Evolutionary conservation across 164 flowering plant genomes (phyloP).

Genomic region (Taxillus chinensis): DNA sequence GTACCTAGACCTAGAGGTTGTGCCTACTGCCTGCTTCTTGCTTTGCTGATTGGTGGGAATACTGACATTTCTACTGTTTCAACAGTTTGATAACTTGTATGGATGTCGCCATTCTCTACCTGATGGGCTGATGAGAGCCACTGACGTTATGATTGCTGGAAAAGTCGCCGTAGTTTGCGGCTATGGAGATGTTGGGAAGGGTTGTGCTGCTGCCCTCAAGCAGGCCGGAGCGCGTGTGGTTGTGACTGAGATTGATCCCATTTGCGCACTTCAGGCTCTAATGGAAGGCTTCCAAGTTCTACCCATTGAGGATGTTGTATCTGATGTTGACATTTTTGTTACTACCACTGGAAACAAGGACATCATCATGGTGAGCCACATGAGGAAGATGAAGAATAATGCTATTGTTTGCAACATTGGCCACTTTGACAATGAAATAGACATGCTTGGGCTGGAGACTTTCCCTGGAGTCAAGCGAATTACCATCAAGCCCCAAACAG

Average conservation of each 20-base stretch:
- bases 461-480: slow-evolving; percentile 71
- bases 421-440: slow-evolving; percentile 74
- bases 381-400: slow-evolving; percentile 81
- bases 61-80: not conserved
- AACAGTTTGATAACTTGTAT: slow-evolving; percentile 68
- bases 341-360: slow-evolving; percentile 85
- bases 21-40: too few relatives aligned
- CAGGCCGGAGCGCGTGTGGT: slow-evolving; percentile 67
- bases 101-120: slow-evolving; percentile 86
- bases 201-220: slow-evolving; percentile 66
- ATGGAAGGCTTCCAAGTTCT: slow-evolving; percentile 68
- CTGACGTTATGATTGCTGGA: slow-evolving; percentile 77
- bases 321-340: slow-evolving; percentile 63
- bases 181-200: slow-evolving; percentile 78
- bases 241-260: slow-evolving; percentile 71
- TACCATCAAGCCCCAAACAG: slow-evolving; percentile 82
- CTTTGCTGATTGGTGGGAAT: too few relatives aligned
- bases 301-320: slow-evolving; percentile 45
- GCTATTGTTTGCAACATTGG: slow-evolving; percentile 85
- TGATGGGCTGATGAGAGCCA: slow-evolving; percentile 76
- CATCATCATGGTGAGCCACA: slow-evolving; percentile 65
- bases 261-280: slow-evolving; percentile 71
- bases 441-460: slow-evolving; percentile 63
- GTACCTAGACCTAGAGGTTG: too few relatives aligned
- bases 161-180: slow-evolving; percentile 60